Percentiles rank a stretch among this genome's conserved stretches.
Evolutionary conservation across 164 flowering plant genomes (phyloP).

Genomic region (Buxus sempervirens): DNA sequence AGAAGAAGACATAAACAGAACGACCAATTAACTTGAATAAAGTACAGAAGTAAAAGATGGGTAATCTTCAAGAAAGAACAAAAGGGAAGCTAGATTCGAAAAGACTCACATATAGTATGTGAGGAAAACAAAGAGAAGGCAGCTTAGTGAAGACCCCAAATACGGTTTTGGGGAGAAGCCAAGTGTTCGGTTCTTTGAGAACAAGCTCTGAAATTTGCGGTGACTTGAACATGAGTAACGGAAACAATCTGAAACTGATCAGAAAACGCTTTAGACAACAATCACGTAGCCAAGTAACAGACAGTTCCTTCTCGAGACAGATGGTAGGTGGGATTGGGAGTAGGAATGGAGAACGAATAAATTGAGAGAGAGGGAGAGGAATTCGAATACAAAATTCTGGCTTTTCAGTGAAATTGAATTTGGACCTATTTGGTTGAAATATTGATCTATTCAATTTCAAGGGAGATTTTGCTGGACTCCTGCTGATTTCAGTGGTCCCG

Average conservation of each 20-base stretch:
- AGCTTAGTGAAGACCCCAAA: conserved; percentile 5
- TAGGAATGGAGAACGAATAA: background rate
- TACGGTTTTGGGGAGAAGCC: background rate
- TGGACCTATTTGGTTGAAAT: background rate
- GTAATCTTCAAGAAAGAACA: conserved; percentile 10
- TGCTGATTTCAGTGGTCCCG: background rate
- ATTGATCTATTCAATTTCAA: background rate
- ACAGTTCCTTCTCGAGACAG: background rate
- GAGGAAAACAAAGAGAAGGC: conserved; percentile 5
- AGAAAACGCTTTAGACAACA: background rate
- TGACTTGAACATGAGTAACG: too few species aligned
- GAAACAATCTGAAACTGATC: background rate
- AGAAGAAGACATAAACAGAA: background rate
- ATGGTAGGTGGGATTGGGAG: background rate
- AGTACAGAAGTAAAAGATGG: conserved; percentile 7
- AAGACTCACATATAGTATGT: conserved; percentile 3
- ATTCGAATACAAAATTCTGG: too few species aligned
- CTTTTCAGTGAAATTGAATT: too few species aligned
- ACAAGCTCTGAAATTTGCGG: background rate
- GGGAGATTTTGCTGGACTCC: background rate
- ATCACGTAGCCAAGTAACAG: background rate
- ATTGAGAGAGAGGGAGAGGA: background rate
- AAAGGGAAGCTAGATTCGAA: conserved; percentile 5
- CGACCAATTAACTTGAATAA: background rate
- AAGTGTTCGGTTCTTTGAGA: background rate